phyloP scores from a whole-genome alignment of 768 basidiomycete genomes.

The Serpula lacrymans region DNA sequence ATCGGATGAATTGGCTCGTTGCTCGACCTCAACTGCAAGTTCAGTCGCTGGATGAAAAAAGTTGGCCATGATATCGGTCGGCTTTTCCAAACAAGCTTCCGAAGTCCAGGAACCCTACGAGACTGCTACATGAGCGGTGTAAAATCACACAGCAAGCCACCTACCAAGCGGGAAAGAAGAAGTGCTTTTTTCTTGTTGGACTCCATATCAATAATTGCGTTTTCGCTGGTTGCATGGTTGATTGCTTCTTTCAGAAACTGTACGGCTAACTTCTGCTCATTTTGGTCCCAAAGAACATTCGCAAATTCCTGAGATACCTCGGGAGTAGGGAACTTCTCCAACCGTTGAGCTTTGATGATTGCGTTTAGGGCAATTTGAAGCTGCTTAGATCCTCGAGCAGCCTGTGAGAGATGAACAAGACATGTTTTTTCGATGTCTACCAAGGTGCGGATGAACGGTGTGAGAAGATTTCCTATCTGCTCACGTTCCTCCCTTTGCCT shows the following conservation, averaged over 20 bases:
- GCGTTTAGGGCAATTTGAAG: slow-evolving; percentile 86
- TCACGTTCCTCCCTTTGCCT: slow-evolving; percentile 68
- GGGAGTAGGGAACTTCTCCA: slow-evolving; percentile 45
- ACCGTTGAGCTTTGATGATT: slow-evolving; percentile 66
- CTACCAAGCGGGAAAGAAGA: slow-evolving; percentile 63
- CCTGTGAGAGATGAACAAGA: slow-evolving; percentile 66
- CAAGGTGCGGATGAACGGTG: slow-evolving; percentile 49
- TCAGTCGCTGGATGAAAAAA: slow-evolving; percentile 68
- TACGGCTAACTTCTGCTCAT: slow-evolving; percentile 82
- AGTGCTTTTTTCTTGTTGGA: slow-evolving; percentile 33
- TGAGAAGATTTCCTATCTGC: slow-evolving; percentile 68
- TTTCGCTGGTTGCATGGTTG: slow-evolving; percentile 11
- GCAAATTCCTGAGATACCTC: slow-evolving; percentile 80
- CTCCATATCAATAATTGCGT: slow-evolving; percentile 8
- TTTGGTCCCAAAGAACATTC: slow-evolving; percentile 84
- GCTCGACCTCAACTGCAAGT: slow-evolving; percentile 24
- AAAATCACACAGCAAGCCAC: slow-evolving; percentile 17
- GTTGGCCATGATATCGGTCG: slow-evolving; percentile 60
- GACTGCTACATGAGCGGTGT: background rate
- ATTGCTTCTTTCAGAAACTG: slow-evolving; percentile 53
- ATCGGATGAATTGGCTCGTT: slow-evolving; percentile 14
- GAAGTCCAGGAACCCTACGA: slow-evolving; percentile 86
- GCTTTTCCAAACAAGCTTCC: slow-evolving; percentile 79
- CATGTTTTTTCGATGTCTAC: slow-evolving; percentile 63
- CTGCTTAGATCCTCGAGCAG: slow-evolving; percentile 65